phyloP scores from a whole-genome alignment of 768 basidiomycete genomes.

The Boletus rufocinnamomeus region DNA sequence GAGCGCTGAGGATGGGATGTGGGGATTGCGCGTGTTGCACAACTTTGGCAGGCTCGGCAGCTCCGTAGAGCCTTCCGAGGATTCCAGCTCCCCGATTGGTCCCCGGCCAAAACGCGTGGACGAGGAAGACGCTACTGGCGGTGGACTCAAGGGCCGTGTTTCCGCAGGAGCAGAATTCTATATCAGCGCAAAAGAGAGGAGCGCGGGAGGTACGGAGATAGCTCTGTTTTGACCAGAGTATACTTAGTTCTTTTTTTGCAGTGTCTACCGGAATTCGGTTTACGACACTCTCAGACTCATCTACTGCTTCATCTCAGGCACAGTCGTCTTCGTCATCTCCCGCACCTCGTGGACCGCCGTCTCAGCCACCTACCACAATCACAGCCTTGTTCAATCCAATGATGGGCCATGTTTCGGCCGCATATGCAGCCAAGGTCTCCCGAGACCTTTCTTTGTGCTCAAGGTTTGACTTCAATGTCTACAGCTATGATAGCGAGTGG shows the following conservation, averaged over 20 bases:
- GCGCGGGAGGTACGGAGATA: constrained; percentile 72
- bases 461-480: constrained; percentile 94
- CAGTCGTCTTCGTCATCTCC: constrained; percentile 40
- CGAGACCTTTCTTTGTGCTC: constrained; percentile 84
- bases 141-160: constrained; percentile 86
- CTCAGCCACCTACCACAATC: constrained; percentile 91
- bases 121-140: constrained; percentile 91
- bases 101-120: constrained; percentile 77
- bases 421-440: constrained; percentile 88
- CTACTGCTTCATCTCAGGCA: constrained; percentile 63
- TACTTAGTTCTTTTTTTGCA: constrained; percentile 33
- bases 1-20: constrained; percentile 94
- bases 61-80: constrained; percentile 39
- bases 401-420: constrained; percentile 89
- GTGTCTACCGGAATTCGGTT: constrained; percentile 95
- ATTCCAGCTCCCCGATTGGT: constrained; percentile 24
- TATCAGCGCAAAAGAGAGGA: constrained; percentile 89
- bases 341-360: constrained; percentile 32
- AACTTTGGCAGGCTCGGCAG: constrained; percentile 80
- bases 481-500: constrained; percentile 97
- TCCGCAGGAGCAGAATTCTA: constrained; percentile 94
- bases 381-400: constrained; percentile 96
- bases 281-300: constrained; percentile 83
- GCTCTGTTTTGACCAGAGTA: not conserved
- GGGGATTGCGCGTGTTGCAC: constrained; percentile 83